Evolutionary conservation across 1,284 basidiomycete genomes (phyloP).

Genomic region (Bjerkandera adusta): DNA sequence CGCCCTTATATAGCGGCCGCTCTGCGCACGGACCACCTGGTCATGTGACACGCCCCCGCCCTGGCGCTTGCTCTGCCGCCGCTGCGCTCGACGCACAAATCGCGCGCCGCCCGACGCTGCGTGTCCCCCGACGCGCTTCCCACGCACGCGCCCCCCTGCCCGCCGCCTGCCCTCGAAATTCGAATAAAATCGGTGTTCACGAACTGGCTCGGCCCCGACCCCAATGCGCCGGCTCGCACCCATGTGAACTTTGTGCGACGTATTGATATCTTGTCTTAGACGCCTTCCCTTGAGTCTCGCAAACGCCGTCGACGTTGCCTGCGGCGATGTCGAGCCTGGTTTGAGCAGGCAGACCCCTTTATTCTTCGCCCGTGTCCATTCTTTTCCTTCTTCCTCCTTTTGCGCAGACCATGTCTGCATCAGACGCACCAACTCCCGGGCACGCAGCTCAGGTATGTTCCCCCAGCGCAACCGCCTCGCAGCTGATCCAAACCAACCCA

Average conservation of each 20-base stretch:
- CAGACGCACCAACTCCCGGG: background rate
- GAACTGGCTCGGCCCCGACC: background rate
- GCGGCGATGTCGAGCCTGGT: conserved; percentile 10
- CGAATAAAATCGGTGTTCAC: background rate
- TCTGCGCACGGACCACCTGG: conserved; percentile 20
- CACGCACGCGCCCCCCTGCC: background rate
- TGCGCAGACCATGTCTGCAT: conserved; percentile 1
- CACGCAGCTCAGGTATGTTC: conserved; percentile 1
- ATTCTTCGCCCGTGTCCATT: conserved; percentile 1
- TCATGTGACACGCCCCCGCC: conserved; percentile 1
- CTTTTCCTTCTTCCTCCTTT: background rate
- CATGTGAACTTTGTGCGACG: conserved; percentile 1
- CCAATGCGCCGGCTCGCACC: background rate
- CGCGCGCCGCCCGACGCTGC: background rate
- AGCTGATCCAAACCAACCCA: conserved; percentile 7
- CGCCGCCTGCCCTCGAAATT: background rate
- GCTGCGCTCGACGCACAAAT: background rate
- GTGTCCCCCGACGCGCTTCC: background rate
- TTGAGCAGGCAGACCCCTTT: conserved; percentile 5
- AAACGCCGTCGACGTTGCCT: conserved; percentile 16
- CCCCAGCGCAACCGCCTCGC: conserved; percentile 1
- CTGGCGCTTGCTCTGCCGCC: conserved; percentile 5
- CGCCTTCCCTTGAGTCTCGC: conserved; percentile 12
- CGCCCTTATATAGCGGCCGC: conserved; percentile 9
- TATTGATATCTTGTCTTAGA: conserved; percentile 10